Base-by-base conservation (phyloP, 768 basidiomycete genomes). In the Mycena vitilis region DNA sequence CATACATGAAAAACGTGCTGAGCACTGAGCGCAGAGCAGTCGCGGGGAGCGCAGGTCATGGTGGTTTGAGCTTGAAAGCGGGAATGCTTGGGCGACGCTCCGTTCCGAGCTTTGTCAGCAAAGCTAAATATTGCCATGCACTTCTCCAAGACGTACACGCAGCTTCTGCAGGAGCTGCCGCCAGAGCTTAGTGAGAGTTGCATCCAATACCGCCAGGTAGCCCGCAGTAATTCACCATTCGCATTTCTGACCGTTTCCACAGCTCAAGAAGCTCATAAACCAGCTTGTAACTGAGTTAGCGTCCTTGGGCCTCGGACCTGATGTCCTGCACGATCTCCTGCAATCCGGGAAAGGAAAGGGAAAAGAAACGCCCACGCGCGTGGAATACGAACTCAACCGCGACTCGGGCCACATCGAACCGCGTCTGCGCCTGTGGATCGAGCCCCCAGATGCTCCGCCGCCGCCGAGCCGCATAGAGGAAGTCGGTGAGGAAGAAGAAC, bases 201-300 rank as follows among this genome's bases (percentile, higher is more conserved):
- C 1, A 91, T 98, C 62, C 89, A 95, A 75, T 98, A 98, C 75
- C 85, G 93, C 38, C 89, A 91, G 83, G 94, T 93, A 63, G 34
- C 74, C 71, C 5, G 38, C 16, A 59, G 5, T 45, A 22, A 25
- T 45, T 63, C 40, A 40, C 40, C 40, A 2, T 51, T n/a, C 16
- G 8, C 47, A 25, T 18, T 62, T 42, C 38, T 66, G 11, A 25
- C 58, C 36, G 59, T 48, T 54, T 22, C 53, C 70, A 48, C 73
- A 97, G 93, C 89, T 98, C 63, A 98, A 98, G 81, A 95, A 93
- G 73, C 81, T 96, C 37, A 96, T 98, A 72, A 93, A 94, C 70
- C 86, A 90, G 75, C 87, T 95, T 44, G 94, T 93, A 0, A 78
- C 81, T 12, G 96, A 98, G 78, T 88, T 98, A 20, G 83, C 87